Conservation (phyloP, 208 protist genomes). For the Trypanosoma scelopori region DNA sequence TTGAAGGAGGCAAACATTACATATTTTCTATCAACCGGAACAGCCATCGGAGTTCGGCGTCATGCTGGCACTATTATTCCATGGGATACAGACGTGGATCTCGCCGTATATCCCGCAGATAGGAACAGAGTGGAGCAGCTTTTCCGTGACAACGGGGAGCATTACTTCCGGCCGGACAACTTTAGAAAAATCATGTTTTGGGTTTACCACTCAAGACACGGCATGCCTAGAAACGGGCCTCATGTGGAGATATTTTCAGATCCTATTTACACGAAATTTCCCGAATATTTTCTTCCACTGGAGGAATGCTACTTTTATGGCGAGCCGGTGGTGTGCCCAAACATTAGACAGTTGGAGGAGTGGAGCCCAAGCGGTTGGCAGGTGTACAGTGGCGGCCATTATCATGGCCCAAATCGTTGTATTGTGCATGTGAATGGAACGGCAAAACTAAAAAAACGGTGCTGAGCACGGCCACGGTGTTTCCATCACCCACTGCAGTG, state of each 20-base stretch:
- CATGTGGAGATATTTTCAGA: conserved; percentile 39
- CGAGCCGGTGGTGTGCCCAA: conserved; percentile 29
- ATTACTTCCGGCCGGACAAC: conserved; percentile 27
- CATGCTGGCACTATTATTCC: conserved; percentile 33
- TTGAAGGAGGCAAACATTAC: conserved; percentile 23
- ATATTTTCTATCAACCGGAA: conserved; percentile 32
- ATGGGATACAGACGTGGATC: conserved; percentile 43
- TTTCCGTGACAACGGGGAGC: conserved; percentile 22
- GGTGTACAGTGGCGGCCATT: conserved; percentile 29
- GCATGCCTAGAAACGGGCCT: conserved; percentile 17
- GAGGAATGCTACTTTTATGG: conserved; percentile 32
- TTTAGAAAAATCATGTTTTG: conserved; percentile 33
- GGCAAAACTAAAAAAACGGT: no score
- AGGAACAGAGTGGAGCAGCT: conserved; percentile 3
- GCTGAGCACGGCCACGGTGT: no score
- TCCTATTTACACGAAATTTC: conserved; percentile 25
- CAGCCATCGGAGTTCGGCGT: conserved; percentile 25
- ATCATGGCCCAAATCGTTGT: conserved; percentile 22
- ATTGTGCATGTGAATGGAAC: conserved; percentile 17
- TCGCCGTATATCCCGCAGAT: conserved; percentile 30
- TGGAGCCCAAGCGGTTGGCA: conserved; percentile 29
- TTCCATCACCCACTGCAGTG: no score
- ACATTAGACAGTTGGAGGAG: conserved; percentile 20
- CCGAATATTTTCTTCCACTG: conserved; percentile 29
- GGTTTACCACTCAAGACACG: conserved; percentile 25